phyloP scores from a whole-genome alignment of 2,329 filamentous ascomycete species.

The Aureobasidium namibiae region DNA sequence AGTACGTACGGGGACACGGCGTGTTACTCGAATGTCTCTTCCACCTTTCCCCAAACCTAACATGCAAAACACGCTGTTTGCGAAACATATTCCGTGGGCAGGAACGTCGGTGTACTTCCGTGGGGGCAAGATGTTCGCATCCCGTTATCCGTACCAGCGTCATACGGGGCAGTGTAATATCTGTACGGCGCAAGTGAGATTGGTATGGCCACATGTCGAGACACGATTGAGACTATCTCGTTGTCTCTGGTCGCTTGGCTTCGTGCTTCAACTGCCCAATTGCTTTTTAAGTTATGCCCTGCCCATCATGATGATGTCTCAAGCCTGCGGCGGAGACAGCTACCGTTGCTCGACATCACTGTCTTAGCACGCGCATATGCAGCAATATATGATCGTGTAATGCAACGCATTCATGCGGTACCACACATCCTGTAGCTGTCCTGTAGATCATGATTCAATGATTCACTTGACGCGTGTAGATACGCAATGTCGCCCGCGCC shows the following conservation, averaged over 20 bases:
- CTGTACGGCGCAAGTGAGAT: neutral
- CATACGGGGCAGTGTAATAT: neutral
- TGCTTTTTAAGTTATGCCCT: neutral
- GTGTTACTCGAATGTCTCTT: neutral
- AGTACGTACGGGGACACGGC: neutral
- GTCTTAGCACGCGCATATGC: neutral
- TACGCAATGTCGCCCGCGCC: neutral
- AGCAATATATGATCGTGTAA: neutral
- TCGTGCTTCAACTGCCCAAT: neutral
- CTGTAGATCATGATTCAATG: slow-evolving; percentile 7
- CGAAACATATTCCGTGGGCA: neutral
- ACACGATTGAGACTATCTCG: neutral
- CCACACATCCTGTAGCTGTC: neutral
- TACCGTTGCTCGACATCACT: neutral
- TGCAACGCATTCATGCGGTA: neutral
- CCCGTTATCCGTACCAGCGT: neutral
- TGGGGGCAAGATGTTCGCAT: neutral
- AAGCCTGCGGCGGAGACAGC: too few species aligned
- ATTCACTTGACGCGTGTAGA: neutral
- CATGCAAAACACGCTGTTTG: neutral
- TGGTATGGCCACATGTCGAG: neutral
- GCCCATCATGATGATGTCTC: too few species aligned
- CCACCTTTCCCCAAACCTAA: too few species aligned
- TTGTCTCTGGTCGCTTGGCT: neutral
- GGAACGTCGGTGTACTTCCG: neutral